phyloP scores from a whole-genome alignment of 441 rosid species.

The Syzygium malaccense region DNA sequence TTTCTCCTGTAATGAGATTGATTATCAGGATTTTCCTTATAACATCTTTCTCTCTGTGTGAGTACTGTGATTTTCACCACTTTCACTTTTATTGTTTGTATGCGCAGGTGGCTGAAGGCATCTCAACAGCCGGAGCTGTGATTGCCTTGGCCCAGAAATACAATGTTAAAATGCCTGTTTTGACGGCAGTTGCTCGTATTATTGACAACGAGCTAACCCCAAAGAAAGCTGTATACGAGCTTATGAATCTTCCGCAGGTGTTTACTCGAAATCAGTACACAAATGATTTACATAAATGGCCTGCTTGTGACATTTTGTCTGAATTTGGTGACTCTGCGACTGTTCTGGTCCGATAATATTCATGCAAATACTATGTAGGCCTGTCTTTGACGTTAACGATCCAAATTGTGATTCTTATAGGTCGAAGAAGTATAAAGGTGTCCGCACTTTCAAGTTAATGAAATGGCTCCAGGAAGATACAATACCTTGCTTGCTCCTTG shows the following conservation, averaged over 20 bases:
- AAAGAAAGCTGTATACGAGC: constrained; percentile 69
- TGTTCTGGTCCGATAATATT: neutral
- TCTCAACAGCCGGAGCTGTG: constrained; percentile 92
- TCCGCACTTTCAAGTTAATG: neutral
- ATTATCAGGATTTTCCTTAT: constrained; percentile 1
- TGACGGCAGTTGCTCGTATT: constrained; percentile 92
- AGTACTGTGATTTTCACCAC: neutral
- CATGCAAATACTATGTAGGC: neutral
- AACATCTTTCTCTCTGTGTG: neutral
- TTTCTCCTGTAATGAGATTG: neutral
- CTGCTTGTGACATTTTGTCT: neutral
- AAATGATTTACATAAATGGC: neutral
- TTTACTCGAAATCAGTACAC: neutral
- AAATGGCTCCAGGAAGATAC: neutral
- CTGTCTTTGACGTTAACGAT: neutral
- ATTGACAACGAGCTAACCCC: constrained; percentile 83
- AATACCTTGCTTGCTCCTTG: neutral
- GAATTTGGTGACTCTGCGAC: neutral
- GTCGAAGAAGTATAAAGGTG: constrained; percentile 72
- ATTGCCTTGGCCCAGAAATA: constrained; percentile 92
- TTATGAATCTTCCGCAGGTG: constrained; percentile 95
- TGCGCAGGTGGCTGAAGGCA: constrained; percentile 85
- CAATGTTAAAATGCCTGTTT: constrained; percentile 82
- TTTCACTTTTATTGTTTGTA: neutral
- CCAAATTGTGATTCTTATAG: constrained; percentile 21